Evolutionary conservation across 495 filamentous ascomycete genomes (phyloP), one percentile per base, ranked within the genome.

Genomic region (Aspergillus sclerotiicarbonarius): DNA sequence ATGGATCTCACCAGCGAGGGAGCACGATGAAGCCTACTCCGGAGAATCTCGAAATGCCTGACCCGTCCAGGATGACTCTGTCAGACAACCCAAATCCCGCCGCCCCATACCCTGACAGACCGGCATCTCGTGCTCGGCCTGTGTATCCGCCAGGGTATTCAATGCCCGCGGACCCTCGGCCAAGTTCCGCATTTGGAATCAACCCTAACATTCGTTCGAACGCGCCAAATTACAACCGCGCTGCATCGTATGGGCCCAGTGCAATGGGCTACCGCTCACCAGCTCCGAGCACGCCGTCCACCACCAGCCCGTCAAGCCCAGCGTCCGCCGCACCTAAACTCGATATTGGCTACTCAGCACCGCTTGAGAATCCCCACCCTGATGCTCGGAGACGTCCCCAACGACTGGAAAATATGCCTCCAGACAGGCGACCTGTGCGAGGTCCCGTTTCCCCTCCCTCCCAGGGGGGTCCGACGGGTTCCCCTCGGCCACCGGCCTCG

Each of bases 1-100:
- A 98, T 67, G 94, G 91, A 19, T 96, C 92, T 31, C 88, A 90
- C 63, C 83, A 88, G 56, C 82, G 83, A 54, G 80, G 86, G 50
- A 67, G 57, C 18, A 87, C 77, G 20, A 63, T 75, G 61, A 73
- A 76, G 35, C 56, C 73, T 10, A 78, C 88, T 62, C 82, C 83
- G 9, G 80, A 83, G 8, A 77, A 87, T 54, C 67, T 85, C 20
- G 83, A 90, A 58, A 92, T 92, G 82, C 89, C 90, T 15, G 87
- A 91, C 66, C 87, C 87, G 21, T 77, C 75, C 53, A 58, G 62
- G 62, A 73, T 76, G 73, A 75, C 65, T 62, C 63, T 79, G 25
- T 67, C 63, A 12, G 77, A 79, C 16, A 74, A 75, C 29, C 73
- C 77, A 62, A 18, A 69, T 25, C 58, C 71, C 47, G 71, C 71